Base-by-base conservation (phyloP, 2,329 filamentous ascomycete species). In the Ciborinia camelliae region DNA sequence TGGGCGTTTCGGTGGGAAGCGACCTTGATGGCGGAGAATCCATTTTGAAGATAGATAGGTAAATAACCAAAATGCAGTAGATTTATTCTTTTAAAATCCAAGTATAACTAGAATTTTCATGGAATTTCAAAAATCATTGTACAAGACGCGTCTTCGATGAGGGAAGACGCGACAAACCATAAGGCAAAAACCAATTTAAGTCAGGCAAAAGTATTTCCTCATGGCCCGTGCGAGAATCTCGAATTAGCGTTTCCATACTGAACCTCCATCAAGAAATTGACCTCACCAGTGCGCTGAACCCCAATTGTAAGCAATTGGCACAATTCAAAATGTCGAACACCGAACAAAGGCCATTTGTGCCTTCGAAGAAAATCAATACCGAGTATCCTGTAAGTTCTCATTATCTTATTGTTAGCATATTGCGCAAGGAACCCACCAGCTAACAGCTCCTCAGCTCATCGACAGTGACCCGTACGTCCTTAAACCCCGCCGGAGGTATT, bases 381-480 rank as follows among this genome's bases (percentile, higher is more conserved):
- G 89, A 95, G 67, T 98, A 91, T 78, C 94, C 94, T 66, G 95
- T 98, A 81, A 75, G 91, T 82, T 37, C 10, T 52, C 65, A 73
- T 37, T 14, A 53, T 20, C 35, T 15, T 41, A 30, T 15, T 28
- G 23, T 32, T 7, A 59, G 51, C 9, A 20, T 60, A 14, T 39
- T 41, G n/a, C n/a, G 43, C 43, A 60, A 39, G 30, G 51, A 60
- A 28, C 23, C 32, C n/a, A 47, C 5, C 53, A 67, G 67, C 75
- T 78, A 73, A 76, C 69, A n/a, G 73, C 64, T 51, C 75, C 75
- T 71, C 80, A 99, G 95, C 90, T 98, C 81, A 98, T 99, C 80
- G 95, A 99, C 83, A 96, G 91, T 82, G 95, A 99, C 80, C 95
- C 95, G 93, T 97, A 93, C 77, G 89, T 68, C 64, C 65, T 71